These are phyloP conservation scores for Chrysanthemum makinoi DNA, from an alignment of 129 eudicot species.

Conservation along the genomic window DNA sequence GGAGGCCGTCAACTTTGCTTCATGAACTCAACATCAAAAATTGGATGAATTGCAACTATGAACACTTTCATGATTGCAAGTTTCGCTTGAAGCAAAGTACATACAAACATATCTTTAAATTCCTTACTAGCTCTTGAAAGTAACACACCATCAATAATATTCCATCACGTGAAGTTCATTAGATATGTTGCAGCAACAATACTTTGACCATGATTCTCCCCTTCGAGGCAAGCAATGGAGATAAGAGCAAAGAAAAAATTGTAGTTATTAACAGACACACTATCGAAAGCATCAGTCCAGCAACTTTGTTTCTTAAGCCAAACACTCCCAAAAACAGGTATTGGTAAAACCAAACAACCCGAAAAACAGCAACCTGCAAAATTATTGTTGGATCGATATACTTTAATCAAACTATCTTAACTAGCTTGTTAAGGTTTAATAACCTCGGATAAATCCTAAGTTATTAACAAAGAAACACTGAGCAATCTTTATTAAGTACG, in stretches of 20 bases:
- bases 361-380: no score
- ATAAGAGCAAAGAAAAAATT: slow-evolving; percentile 51
- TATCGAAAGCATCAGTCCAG: slow-evolving; percentile 47
- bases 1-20: slow-evolving; percentile 52
- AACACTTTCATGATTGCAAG: slow-evolving; percentile 55
- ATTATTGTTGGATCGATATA: no score
- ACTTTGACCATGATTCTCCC: slow-evolving; percentile 54
- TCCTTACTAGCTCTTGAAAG: slow-evolving; percentile 43
- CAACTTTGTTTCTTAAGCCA: no score
- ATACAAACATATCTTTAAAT: slow-evolving; percentile 47
- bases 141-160: slow-evolving; percentile 27
- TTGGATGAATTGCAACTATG: slow-evolving; percentile 59
- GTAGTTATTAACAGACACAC: slow-evolving; percentile 39
- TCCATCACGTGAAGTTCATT: slow-evolving; percentile 60
- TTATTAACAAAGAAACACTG: no score
- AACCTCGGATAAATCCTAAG: no score
- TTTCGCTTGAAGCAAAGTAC: slow-evolving; percentile 57
- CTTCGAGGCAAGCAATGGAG: slow-evolving; percentile 55
- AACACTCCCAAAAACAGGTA: no score
- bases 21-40: slow-evolving; percentile 66
- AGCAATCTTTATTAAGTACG: no score
- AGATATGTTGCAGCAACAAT: slow-evolving; percentile 81
- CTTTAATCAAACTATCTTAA: no score
- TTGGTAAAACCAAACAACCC: no score
- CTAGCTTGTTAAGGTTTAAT: no score